Evolutionary conservation across 257 asterid species (phyloP).

Genomic region (Penstemon newberryi): DNA sequence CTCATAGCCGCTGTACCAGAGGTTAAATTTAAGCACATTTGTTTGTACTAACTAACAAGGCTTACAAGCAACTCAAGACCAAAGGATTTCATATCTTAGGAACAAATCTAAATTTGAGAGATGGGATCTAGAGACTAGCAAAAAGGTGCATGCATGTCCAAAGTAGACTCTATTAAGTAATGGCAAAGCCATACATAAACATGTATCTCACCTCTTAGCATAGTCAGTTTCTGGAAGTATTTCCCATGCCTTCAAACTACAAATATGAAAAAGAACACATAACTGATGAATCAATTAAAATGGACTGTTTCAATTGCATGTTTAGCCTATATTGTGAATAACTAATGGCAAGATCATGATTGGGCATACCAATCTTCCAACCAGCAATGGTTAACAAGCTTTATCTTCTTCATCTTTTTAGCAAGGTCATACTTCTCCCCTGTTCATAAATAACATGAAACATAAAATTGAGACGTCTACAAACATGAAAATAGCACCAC

Average conservation of each 20-base stretch:
- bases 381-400: constrained; percentile 90
- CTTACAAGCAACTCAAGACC: background rate
- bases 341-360: constrained; percentile 26
- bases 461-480: background rate
- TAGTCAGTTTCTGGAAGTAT: constrained; percentile 83
- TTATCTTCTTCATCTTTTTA: constrained; percentile 62
- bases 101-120: background rate
- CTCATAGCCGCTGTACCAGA: constrained; percentile 66
- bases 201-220: constrained; percentile 59
- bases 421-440: constrained; percentile 93
- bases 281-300: background rate
- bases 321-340: background rate
- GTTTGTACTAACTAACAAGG: background rate
- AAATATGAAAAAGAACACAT: constrained; percentile 18
- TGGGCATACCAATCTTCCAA: constrained; percentile 77
- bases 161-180: constrained; percentile 1
- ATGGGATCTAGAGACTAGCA: background rate
- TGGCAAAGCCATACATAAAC: background rate
- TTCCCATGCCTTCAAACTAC: constrained; percentile 86
- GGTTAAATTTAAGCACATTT: constrained; percentile 15
- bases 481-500: constrained; percentile 7
- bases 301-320: background rate
- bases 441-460: constrained; percentile 30
- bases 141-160: background rate
- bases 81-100: constrained; percentile 6